Base-by-base conservation (phyloP, 257 asterid species). In the Solanum ossicruentum region DNA sequence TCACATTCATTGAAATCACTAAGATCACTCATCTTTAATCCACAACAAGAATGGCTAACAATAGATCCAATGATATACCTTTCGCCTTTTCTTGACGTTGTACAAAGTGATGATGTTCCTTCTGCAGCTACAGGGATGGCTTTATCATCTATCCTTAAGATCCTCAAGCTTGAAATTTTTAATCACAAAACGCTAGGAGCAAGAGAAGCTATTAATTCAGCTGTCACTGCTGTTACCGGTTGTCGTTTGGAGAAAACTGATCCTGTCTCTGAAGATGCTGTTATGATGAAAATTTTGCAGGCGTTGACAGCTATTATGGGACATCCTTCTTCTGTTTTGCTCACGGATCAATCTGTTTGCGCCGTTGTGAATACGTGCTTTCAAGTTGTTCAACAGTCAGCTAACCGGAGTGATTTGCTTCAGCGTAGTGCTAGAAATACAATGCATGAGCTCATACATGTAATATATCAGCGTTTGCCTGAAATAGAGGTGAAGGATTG, bases 361-460 rank as follows among this genome's bases (percentile, higher is more conserved):
- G 92, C 98, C 3, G 88, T 93, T 1, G 97, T 96, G 12, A 96
- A 95, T 88, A 92, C 98, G 2, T 96, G 98, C 67, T 96, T 96
- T 85, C 99, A 95, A 88, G 95, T 95, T 12, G 97, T 96, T 61
- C 98, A 94, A 21, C 98, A 94, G 84, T 92, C 98, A 3, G 92
- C 95, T 1, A 84, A 72, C 32, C 91, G 98, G 0, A 95, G 97
- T 0, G 97, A 94, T 84, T 86, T 94, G 85, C 96, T 95, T 15
- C 99, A 93, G 58, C 93, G 99, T 12, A 92, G 91, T n/a, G 98
- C 98, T 0, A 87, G 97, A 88, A 88, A 90, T 92, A 87, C 97
- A 5, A 95, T 96, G 99, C 95, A 93, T 78, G 99, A 96, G 85
- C 90, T 96, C 6, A 90, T 95, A 26, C 97, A 94, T 88, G 92